Conservation (phyloP, 2,329 filamentous ascomycete genomes). For the Penicillium sp. region DNA sequence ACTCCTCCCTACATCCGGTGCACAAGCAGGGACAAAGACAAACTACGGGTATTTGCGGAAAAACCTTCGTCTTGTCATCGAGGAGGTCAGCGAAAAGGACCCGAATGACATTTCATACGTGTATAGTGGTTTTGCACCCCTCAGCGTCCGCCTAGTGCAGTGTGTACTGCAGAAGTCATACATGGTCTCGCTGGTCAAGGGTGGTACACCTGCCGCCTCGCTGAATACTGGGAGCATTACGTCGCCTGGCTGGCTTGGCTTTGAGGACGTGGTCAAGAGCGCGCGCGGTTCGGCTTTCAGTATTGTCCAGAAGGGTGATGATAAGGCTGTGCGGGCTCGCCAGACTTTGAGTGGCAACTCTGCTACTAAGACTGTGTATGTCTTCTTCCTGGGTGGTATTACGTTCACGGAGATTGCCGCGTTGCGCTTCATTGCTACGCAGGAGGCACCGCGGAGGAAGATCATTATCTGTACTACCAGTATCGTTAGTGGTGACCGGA, state of each 20-base stretch:
- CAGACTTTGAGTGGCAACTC: constrained; percentile 73
- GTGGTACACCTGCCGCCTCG: constrained; percentile 52
- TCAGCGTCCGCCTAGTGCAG: constrained; percentile 87
- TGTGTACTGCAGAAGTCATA: constrained; percentile 89
- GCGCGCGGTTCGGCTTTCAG: constrained; percentile 87
- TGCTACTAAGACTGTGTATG: constrained; percentile 78
- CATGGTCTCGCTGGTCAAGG: constrained; percentile 66
- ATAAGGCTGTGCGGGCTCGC: constrained; percentile 84
- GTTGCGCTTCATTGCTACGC: constrained; percentile 79
- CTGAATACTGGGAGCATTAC: constrained; percentile 53
- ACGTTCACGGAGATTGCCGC: constrained; percentile 96
- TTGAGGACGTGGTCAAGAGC: constrained; percentile 87
- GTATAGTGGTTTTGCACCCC: constrained; percentile 92
- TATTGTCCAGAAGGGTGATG: constrained; percentile 84
- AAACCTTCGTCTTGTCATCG: constrained; percentile 80
- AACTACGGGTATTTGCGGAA: constrained; percentile 89
- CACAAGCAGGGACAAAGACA: constrained; percentile 66
- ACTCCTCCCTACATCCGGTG: constrained; percentile 70
- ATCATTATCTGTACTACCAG: constrained; percentile 91
- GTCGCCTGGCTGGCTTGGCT: constrained; percentile 83
- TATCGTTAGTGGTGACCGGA: constrained; percentile 80
- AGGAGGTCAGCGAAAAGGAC: constrained; percentile 92
- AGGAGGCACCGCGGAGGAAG: constrained; percentile 74
- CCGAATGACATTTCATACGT: constrained; percentile 97
- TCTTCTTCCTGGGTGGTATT: constrained; percentile 97